Evolutionary conservation across 192 early-diverging fungal genomes (phyloP).

Genomic region (Entomortierella parvispora): DNA sequence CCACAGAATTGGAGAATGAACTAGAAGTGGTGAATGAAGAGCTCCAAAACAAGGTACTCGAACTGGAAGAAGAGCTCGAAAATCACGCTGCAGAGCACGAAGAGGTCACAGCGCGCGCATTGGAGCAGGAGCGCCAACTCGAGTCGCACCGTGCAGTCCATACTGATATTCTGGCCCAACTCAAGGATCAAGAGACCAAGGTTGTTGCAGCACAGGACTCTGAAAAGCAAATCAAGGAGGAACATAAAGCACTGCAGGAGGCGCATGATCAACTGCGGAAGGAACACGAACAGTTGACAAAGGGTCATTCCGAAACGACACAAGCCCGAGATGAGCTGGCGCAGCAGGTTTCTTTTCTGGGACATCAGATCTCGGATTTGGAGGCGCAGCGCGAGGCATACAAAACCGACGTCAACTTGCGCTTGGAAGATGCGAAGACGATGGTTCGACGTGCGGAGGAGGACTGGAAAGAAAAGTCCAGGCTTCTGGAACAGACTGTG

Average conservation of each 20-base stretch:
- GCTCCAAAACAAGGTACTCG: conserved; percentile 35
- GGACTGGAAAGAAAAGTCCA: conserved; percentile 49
- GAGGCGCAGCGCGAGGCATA: conserved; percentile 35
- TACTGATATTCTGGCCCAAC: conserved; percentile 29
- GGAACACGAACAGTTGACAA: conserved; percentile 10
- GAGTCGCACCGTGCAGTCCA: conserved; percentile 42
- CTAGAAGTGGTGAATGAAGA: conserved; percentile 33
- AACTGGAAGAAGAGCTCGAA: conserved; percentile 30
- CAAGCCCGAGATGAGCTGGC: conserved; percentile 30
- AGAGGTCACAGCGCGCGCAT: conserved; percentile 20
- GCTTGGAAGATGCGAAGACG: conserved; percentile 39
- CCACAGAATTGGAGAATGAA: conserved; percentile 34
- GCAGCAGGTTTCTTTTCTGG: conserved; percentile 29
- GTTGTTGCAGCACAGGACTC: background rate
- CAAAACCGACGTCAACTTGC: conserved; percentile 35
- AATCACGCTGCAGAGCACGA: conserved; percentile 27
- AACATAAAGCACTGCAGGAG: conserved; percentile 5
- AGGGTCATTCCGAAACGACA: conserved; percentile 1
- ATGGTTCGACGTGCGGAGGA: conserved; percentile 41
- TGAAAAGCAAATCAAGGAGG: conserved; percentile 5
- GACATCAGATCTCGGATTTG: conserved; percentile 33
- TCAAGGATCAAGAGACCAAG: conserved; percentile 32
- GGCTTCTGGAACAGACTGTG: conserved; percentile 32
- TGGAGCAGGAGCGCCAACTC: conserved; percentile 38
- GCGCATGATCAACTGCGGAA: conserved; percentile 7